A percentile compares a stretch with the other conserved stretches of the same genome.
Evolutionary conservation across 495 filamentous ascomycete species (phyloP).

Genomic region (Delitschia confertaspora): DNA sequence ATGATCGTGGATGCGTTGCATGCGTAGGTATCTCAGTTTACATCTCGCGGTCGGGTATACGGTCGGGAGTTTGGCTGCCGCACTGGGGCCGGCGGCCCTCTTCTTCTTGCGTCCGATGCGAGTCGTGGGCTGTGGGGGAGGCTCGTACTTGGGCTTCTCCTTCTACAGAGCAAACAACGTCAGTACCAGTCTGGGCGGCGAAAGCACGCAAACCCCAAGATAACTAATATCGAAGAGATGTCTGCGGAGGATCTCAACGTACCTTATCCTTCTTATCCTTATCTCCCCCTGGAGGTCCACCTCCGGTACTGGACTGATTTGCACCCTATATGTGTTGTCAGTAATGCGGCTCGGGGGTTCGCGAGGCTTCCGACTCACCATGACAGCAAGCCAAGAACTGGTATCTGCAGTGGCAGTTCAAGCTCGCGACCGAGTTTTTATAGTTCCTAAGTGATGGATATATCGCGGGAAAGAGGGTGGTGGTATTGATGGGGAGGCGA

Average conservation of each 20-base stretch:
- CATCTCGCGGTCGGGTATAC: conserved; percentile 93
- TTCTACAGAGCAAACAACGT: conserved; percentile 51
- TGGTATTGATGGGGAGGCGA: neutral
- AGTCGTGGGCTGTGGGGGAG: conserved; percentile 90
- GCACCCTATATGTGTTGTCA: conserved; percentile 51
- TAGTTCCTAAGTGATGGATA: too few relatives aligned
- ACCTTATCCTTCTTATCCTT: conserved; percentile 94
- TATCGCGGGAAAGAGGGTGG: conserved; percentile 1
- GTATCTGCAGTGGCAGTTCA: too few relatives aligned
- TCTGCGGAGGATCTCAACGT: conserved; percentile 23
- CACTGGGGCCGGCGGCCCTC: conserved; percentile 82
- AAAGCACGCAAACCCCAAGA: neutral
- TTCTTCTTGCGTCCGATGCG: conserved; percentile 98
- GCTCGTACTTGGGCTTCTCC: conserved; percentile 99
- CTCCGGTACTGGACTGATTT: conserved; percentile 80
- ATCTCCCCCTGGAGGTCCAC: conserved; percentile 55
- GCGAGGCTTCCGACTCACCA: conserved; percentile 20
- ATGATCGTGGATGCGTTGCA: conserved; percentile 98
- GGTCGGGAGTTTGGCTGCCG: conserved; percentile 85
- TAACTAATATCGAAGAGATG: too few relatives aligned
- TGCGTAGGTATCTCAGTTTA: conserved; percentile 90
- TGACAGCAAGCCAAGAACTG: conserved; percentile 4
- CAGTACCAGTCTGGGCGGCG: conserved; percentile 14
- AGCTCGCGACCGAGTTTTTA: too few relatives aligned
- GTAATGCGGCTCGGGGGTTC: conserved; percentile 13